Evolutionary conservation across 257 asterid genomes (phyloP).

Genomic region (Cynanchum wilfordii): DNA sequence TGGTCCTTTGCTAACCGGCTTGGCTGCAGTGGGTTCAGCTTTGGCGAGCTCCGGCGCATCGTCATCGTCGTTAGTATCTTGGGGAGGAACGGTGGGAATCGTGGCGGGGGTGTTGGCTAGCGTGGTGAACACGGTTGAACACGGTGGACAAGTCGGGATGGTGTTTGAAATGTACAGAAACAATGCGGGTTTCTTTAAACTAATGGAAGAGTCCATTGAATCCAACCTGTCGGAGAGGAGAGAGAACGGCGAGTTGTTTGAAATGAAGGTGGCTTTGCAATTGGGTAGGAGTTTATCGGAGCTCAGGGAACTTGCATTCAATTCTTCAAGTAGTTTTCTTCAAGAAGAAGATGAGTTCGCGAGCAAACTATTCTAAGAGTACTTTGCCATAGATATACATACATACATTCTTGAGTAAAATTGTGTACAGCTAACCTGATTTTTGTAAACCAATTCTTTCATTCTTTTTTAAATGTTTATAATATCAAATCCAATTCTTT

Average conservation of each 20-base stretch:
- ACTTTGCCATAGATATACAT: neutral
- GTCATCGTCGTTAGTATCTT: constrained; percentile 12
- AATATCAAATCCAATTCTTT: too few relatives aligned
- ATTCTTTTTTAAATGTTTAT: too few relatives aligned
- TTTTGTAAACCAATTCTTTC: neutral
- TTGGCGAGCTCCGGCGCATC: constrained; percentile 19
- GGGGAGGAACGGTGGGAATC: constrained; percentile 41
- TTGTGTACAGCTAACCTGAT: neutral
- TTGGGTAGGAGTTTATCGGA: constrained; percentile 69
- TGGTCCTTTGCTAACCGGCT: constrained; percentile 60
- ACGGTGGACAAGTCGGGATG: constrained; percentile 81
- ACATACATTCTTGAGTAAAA: neutral
- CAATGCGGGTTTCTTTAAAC: constrained; percentile 66
- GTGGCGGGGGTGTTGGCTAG: constrained; percentile 62
- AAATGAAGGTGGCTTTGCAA: constrained; percentile 57
- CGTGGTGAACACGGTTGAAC: constrained; percentile 55
- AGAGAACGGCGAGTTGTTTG: constrained; percentile 32
- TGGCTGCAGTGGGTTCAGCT: constrained; percentile 52
- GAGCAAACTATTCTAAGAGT: constrained; percentile 12
- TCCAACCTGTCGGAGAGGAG: constrained; percentile 29
- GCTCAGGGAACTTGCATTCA: constrained; percentile 40
- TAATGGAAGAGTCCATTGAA: constrained; percentile 56
- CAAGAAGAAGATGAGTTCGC: constrained; percentile 12
- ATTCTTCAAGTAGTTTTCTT: neutral
- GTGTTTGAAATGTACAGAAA: constrained; percentile 77